Base-by-base conservation (phyloP, 2,329 filamentous ascomycete species). In the Fusarium ambrosium region DNA sequence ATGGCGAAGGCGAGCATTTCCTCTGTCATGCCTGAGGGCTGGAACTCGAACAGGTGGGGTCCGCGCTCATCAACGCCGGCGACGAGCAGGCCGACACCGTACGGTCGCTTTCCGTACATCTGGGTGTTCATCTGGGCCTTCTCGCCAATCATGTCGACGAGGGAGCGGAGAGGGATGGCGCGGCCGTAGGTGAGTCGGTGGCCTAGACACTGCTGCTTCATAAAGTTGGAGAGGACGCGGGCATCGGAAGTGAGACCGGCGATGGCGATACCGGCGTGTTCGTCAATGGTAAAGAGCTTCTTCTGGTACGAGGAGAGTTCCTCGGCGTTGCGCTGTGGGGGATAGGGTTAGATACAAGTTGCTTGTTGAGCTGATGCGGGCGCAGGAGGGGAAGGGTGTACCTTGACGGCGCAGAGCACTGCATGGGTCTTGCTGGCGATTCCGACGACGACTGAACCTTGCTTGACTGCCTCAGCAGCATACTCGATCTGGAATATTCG, bases 401-500 rank as follows among this genome's bases (percentile, higher is more conserved):
- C 97, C 95, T 99, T 99, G 85, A 99, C 90, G 78, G 97, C 97
- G 81, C 95, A 95, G 71, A 99, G 92, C 68, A 98, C 96, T 77
- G 94, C 94, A 85, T 99, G 96, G 86, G 95, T 98, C 90, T 98
- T 98, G 92, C 95, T 98, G 83, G 95, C 95, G 81, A 99, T 91
- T 76, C 97, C 97, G 71, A 99, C 97, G 61, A 98, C 97, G 37
- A 98, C 97, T 69, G 96, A 98, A 83, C 97, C 97, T 86, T 98
- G 97, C 91, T 98, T 99, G 79, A 99, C 97, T 77, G 97, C 97
- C 89, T 99, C 97, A 84, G 94, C 94, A 80, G 97, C 97, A 90
- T 99, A 99, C 86, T 99, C 97, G 81, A 99, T 97, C 86, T 99
- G 97, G 87, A 99, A 99, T 89, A 99, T 98, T 83, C 97, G 94